Conservation (phyloP, 2,329 filamentous ascomycete species). For the Xylariaceae sp. region DNA sequence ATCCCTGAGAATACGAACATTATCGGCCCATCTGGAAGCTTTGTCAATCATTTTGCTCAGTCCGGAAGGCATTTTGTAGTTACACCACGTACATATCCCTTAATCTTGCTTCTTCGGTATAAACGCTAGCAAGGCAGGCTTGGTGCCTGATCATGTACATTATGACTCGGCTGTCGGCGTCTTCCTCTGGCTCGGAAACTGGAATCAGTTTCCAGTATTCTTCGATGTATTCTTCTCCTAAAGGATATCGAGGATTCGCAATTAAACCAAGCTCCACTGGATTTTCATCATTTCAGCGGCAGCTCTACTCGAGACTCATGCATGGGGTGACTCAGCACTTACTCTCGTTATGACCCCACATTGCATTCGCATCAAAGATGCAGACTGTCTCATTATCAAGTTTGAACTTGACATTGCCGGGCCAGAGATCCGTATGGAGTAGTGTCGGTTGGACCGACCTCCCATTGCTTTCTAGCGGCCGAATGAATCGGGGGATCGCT, state of each 20-base stretch:
- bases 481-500: neutral
- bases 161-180: neutral
- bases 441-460: neutral
- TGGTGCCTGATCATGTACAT: neutral
- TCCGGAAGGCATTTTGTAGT: no score
- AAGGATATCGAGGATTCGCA: neutral
- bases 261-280: neutral
- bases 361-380: neutral
- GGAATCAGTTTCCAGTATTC: neutral
- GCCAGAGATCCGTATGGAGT: neutral
- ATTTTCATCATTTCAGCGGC: neutral
- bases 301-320: neutral
- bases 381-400: neutral
- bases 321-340: neutral
- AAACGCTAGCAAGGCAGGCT: neutral
- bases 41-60: no score
- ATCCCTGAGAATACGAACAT: neutral
- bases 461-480: neutral
- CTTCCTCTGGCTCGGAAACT: neutral
- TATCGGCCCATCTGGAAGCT: neutral
- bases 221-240: neutral
- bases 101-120: neutral
- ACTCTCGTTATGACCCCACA: neutral
- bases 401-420: neutral
- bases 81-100: neutral